Evolutionary conservation across 2,329 filamentous ascomycete species (phyloP).

Genomic region (Beauveria australis): DNA sequence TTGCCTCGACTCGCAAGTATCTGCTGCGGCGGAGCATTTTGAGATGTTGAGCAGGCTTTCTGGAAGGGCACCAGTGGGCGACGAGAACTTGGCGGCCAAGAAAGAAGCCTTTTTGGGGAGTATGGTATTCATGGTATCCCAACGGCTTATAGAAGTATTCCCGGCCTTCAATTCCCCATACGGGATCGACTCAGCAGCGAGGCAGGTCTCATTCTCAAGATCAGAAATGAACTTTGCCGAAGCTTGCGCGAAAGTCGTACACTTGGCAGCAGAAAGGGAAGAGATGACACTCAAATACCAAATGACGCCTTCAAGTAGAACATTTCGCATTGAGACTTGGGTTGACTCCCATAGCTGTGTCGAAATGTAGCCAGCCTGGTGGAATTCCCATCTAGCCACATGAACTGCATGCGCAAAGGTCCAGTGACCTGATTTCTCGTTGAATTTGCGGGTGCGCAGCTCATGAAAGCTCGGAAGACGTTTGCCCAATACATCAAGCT

Average conservation of each 20-base stretch:
- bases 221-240: no score
- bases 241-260: no score
- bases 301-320: no score
- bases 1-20: background rate
- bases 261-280: no score
- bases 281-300: no score
- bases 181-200: no score
- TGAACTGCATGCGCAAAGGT: background rate
- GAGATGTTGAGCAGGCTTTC: background rate
- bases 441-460: background rate
- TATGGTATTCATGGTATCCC: background rate
- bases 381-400: background rate
- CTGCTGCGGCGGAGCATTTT: background rate
- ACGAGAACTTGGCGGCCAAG: background rate
- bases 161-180: no score
- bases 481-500: accelerated
- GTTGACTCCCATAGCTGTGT: no score
- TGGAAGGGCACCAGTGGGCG: background rate
- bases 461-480: background rate
- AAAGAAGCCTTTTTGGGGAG: accelerated
- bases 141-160: no score
- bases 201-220: no score
- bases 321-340: background rate
- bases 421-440: background rate
- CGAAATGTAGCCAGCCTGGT: background rate